These are phyloP conservation scores for Beauveria australis DNA, from an alignment of 2,329 filamentous ascomycete genomes.

Conservation along the genomic window DNA sequence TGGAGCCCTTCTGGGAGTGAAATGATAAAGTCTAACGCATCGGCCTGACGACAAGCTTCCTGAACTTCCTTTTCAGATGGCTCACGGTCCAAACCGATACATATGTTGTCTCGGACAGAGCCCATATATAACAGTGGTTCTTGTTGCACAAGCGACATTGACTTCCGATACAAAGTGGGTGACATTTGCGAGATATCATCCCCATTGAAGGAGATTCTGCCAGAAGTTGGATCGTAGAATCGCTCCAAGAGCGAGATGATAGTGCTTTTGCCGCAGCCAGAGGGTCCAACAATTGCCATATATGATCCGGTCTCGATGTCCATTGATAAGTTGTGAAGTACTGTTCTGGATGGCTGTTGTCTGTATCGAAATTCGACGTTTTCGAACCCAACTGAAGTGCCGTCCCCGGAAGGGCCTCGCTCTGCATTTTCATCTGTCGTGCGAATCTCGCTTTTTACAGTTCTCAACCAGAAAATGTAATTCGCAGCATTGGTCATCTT, in stretches of 20 bases:
- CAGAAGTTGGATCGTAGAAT: background rate
- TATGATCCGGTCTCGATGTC: background rate
- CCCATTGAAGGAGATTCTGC: background rate
- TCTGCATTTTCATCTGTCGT: slow-evolving; percentile 29
- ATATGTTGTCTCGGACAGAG: background rate
- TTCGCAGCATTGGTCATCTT: slow-evolving; percentile 35
- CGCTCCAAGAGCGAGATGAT: background rate
- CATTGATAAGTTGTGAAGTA: slow-evolving; percentile 22
- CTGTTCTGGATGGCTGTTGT: slow-evolving; percentile 18
- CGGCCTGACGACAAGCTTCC: slow-evolving; percentile 37
- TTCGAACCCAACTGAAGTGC: background rate
- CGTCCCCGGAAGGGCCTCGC: slow-evolving; percentile 15
- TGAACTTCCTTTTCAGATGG: slow-evolving; percentile 24
- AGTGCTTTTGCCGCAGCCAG: background rate
- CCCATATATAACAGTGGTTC: background rate
- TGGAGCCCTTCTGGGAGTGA: slow-evolving; percentile 37
- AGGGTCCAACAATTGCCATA: background rate
- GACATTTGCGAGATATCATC: background rate
- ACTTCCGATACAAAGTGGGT: background rate
- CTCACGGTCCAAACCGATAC: slow-evolving; percentile 3
- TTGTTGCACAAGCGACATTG: background rate
- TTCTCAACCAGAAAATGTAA: slow-evolving; percentile 23
- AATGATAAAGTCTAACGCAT: slow-evolving; percentile 35
- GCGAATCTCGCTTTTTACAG: slow-evolving; percentile 24
- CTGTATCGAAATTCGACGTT: slow-evolving; percentile 12